Conservation (phyloP, 1,284 basidiomycete species). For the Boletus subluridellus region DNA sequence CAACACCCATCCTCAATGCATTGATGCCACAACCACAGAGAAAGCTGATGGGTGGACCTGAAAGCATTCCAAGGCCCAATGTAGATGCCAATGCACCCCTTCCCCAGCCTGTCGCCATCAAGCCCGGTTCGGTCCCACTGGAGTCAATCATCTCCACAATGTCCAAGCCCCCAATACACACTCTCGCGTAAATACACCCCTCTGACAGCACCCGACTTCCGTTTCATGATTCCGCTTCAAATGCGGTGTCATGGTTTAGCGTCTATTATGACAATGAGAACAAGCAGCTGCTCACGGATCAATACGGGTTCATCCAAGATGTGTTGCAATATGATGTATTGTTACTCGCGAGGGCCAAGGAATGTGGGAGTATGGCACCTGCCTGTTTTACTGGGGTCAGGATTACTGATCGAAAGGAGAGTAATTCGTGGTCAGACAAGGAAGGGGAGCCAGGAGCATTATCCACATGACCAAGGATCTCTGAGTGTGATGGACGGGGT, state of each 20-base stretch:
- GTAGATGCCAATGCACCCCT: slow-evolving; percentile 11
- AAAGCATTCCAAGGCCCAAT: slow-evolving; percentile 26
- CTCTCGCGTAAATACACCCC: slow-evolving; percentile 70
- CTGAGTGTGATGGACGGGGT: slow-evolving; percentile 48
- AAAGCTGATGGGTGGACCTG: slow-evolving; percentile 34
- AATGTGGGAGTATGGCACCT: slow-evolving; percentile 72
- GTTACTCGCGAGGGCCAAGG: slow-evolving; percentile 67
- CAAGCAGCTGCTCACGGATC: slow-evolving; percentile 77
- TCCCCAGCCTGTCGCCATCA: slow-evolving; percentile 28
- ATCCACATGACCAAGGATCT: slow-evolving; percentile 60
- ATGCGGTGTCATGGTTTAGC: slow-evolving; percentile 53
- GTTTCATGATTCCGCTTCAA: slow-evolving; percentile 59
- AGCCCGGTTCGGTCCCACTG: slow-evolving; percentile 73
- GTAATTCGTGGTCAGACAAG: slow-evolving; percentile 69
- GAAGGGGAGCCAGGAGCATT: slow-evolving; percentile 38
- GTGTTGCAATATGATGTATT: slow-evolving; percentile 79
- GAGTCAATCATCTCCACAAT: slow-evolving; percentile 86
- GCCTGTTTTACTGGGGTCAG: slow-evolving; percentile 84
- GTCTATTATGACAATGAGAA: slow-evolving; percentile 51
- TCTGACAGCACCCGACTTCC: slow-evolving; percentile 65
- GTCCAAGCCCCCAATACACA: slow-evolving; percentile 80
- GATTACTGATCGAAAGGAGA: slow-evolving; percentile 77
- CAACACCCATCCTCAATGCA: slow-evolving; percentile 57
- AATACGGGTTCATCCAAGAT: slow-evolving; percentile 94
- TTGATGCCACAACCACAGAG: slow-evolving; percentile 53